These are phyloP conservation scores for Brachypodium distachyon DNA, from an alignment of 202 grass and related monocot species.

Conservation along the genomic window DNA sequence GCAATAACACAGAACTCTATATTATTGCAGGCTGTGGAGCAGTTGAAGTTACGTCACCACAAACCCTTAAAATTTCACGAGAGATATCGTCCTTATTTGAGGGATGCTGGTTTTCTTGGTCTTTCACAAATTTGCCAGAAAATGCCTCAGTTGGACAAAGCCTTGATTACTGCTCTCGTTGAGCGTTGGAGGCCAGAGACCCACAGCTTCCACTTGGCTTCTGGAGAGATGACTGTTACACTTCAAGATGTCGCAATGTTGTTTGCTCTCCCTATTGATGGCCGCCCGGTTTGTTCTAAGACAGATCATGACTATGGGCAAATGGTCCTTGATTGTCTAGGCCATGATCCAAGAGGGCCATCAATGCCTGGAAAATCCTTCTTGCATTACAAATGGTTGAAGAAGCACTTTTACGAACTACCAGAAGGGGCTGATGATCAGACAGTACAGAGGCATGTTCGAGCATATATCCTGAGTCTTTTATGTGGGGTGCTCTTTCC, in stretches of 20 bases:
- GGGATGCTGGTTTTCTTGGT: neutral
- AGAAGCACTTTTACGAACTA: conserved; percentile 6
- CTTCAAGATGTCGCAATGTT: conserved; percentile 12
- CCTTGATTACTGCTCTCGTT: conserved; percentile 11
- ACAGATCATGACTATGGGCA: neutral
- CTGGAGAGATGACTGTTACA: conserved; percentile 1
- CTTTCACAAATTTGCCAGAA: conserved; percentile 9
- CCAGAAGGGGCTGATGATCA: conserved; percentile 2
- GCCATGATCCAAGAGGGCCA: conserved; percentile 1
- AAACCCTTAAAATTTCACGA: conserved; percentile 12
- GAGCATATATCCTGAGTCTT: conserved; percentile 4
- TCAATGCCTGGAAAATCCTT: conserved; percentile 10
- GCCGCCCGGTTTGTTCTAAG: neutral
- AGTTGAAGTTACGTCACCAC: conserved; percentile 10
- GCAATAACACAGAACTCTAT: neutral
- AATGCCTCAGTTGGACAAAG: conserved; percentile 14
- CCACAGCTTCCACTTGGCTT: conserved; percentile 4
- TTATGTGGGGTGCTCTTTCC: conserved; percentile 9
- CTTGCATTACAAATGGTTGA: conserved; percentile 9
- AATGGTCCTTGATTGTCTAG: conserved; percentile 7
- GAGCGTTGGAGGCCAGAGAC: conserved; percentile 10
- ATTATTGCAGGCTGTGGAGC: neutral
- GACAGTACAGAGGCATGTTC: conserved; percentile 7
- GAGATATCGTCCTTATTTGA: conserved; percentile 9
- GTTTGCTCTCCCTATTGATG: conserved; percentile 7